These are phyloP conservation scores for Fraxinus excelsior DNA, from an alignment of 257 asterid genomes.

Conservation along the genomic window DNA sequence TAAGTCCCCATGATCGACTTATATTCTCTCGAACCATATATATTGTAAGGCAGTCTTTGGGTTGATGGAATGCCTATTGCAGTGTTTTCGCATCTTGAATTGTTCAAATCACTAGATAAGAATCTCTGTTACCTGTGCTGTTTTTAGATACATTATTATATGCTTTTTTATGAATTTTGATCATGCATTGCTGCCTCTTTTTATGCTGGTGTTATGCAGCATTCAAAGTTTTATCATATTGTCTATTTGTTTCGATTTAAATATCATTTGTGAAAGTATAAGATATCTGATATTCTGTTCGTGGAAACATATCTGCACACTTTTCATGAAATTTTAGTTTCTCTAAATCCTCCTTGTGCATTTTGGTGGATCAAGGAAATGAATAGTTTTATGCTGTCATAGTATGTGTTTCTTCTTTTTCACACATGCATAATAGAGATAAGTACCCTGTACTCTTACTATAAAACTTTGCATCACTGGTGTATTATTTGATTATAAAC, in stretches of 20 bases:
- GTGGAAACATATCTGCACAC: neutral
- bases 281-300: too few species aligned
- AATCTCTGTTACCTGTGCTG: neutral
- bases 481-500: neutral
- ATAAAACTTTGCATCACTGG: neutral
- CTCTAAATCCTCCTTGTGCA: neutral
- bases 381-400: neutral
- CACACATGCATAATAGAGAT: neutral
- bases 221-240: neutral
- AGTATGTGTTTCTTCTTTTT: neutral
- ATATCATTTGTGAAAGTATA: neutral
- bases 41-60: neutral
- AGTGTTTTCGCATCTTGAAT: neutral
- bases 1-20: constrained; percentile 26
- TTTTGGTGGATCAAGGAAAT: neutral
- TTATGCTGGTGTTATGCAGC: neutral
- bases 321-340: neutral
- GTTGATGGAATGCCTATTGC: neutral
- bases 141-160: neutral
- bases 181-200: neutral
- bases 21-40: constrained; percentile 5
- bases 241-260: neutral
- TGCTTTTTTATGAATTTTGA: neutral
- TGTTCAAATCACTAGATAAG: neutral
- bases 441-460: neutral